Evolutionary conservation across 139 green algal genomes (phyloP).

Genomic region (Eudorina sp.): DNA sequence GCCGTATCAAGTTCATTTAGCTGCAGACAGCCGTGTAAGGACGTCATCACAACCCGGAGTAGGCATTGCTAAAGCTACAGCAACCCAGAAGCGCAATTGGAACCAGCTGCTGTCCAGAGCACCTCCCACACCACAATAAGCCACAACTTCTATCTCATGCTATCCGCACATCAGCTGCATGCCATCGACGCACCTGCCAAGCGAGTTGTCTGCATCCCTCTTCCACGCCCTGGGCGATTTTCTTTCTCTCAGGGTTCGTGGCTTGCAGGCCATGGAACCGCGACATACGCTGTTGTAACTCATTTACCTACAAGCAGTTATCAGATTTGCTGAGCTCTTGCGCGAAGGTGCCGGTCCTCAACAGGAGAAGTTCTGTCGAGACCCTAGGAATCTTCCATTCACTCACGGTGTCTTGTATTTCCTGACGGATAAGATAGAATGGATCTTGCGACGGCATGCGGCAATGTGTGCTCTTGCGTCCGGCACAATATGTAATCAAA

Average conservation of each 20-base stretch:
- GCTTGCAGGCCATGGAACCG: conserved; percentile 67
- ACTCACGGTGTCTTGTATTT: conserved; percentile 55
- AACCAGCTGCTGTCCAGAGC: too few species aligned
- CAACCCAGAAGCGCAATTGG: too few species aligned
- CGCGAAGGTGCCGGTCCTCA: not conserved
- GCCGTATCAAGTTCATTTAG: conserved; percentile 83
- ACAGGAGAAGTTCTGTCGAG: not conserved
- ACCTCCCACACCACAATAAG: too few species aligned
- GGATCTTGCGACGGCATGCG: conserved; percentile 54
- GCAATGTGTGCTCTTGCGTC: too few species aligned
- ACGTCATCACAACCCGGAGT: not conserved
- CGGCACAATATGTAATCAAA: too few species aligned
- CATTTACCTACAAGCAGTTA: conserved; percentile 62
- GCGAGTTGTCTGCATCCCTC: conserved; percentile 58
- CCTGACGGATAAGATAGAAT: conserved; percentile 69
- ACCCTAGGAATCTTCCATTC: not conserved
- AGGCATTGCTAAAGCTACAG: too few species aligned
- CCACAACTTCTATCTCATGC: too few species aligned
- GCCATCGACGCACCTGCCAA: conserved; percentile 72
- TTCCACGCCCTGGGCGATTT: conserved; percentile 56
- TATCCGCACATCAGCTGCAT: too few species aligned
- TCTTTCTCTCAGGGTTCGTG: conserved; percentile 69
- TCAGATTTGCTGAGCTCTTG: not conserved
- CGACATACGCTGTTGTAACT: conserved; percentile 71
- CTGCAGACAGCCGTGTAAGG: conserved; percentile 54